Base-by-base conservation (phyloP, 2,329 filamentous ascomycete species). In the Lasiodiplodia sp. region DNA sequence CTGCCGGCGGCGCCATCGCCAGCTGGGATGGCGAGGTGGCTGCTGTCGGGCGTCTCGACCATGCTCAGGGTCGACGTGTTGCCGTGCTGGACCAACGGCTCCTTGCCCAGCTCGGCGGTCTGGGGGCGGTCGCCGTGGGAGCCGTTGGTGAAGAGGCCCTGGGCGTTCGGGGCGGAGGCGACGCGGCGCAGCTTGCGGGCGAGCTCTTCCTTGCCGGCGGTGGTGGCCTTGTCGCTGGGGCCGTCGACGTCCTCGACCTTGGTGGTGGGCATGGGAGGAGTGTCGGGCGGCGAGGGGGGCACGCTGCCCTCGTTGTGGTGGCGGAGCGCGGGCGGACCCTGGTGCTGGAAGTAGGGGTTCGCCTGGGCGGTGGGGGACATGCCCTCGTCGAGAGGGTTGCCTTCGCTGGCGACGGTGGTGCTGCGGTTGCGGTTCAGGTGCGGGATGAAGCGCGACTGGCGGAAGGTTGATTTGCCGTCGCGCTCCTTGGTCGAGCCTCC, bases 291-390 rank as follows among this genome's bases (percentile, higher is more conserved):
- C 70, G 94, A 97, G 14, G 94, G 93, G 16, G 96, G 94, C 44
- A 97, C 92, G 72, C 94, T 97, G 76, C 91, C 92, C 73, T 96
- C 93, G 80, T 98, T 97, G 83, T 96, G 94, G 83, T 99, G 96
- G 77, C 95, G 91, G 75, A 98, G 85, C 72, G 93, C 92, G 4
- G 96, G 96, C 74, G 94, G 94, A 68, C 96, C 96, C 82, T 99
- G 96, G 79, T 98, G 96, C 73, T 90, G 92, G 80, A 98, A 99
- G 82, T 99, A 99, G 21, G 96, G 96, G 79, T 99, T 99, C 72
- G 94, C 95, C 77, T 95, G 90, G 64, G 94, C 95, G 4, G 94
- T 98, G 31, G 96, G 96, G 77, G 94, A 97, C 76, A 97, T 86
- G 70, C 88, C 86, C 80, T 97, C 94, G 73, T 97, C 95, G 72